These are phyloP conservation scores for Gryganskiella cystojenkinii DNA, from an alignment of 192 early-diverging fungal genomes.

Conservation along the genomic window DNA sequence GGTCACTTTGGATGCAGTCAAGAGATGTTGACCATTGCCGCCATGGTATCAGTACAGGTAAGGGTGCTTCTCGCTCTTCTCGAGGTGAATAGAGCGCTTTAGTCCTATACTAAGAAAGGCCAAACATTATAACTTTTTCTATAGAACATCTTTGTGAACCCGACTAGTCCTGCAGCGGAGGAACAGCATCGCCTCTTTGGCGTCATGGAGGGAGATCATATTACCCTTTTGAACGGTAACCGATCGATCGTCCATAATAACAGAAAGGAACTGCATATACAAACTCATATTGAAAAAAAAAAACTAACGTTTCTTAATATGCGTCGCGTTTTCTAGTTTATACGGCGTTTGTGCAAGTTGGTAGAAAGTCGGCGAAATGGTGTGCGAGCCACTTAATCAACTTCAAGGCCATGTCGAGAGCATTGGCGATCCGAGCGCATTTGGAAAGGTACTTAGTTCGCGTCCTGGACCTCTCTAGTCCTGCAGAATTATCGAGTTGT, in stretches of 20 bases:
- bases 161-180: conserved; percentile 47
- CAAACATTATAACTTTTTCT: background rate
- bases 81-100: no score
- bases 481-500: conserved; percentile 52
- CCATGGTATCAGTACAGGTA: conserved; percentile 83
- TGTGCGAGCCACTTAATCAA: conserved; percentile 86
- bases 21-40: conserved; percentile 82
- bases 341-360: conserved; percentile 70
- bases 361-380: conserved; percentile 75
- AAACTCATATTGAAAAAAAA: no score
- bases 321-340: conserved; percentile 72
- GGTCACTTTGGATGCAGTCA: conserved; percentile 72
- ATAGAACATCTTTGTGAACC: conserved; percentile 60
- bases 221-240: conserved; percentile 64
- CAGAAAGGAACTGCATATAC: no score
- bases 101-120: background rate
- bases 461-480: conserved; percentile 29
- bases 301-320: background rate
- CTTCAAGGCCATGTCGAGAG: conserved; percentile 83
- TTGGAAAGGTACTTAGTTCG: conserved; percentile 76
- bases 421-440: conserved; percentile 89
- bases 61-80: background rate
- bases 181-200: conserved; percentile 76
- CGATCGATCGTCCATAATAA: no score
- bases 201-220: conserved; percentile 80